These are phyloP conservation scores for Aspergillus diversus DNA, from an alignment of 495 filamentous ascomycete species.

Conservation along the genomic window DNA sequence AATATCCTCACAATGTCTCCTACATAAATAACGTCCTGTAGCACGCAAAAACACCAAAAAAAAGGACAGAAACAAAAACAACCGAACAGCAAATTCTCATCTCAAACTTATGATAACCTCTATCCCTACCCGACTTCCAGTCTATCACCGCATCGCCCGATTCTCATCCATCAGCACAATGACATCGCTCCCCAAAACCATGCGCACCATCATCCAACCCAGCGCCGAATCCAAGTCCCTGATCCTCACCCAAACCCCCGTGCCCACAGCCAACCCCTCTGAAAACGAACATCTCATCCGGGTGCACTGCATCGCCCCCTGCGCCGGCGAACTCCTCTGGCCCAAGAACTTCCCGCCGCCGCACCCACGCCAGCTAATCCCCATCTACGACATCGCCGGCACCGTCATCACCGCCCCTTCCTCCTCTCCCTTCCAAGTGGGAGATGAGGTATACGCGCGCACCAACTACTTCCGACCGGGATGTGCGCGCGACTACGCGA, in stretches of 20 bases:
- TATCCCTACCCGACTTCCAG: neutral
- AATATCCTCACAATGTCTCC: neutral
- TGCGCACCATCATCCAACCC: slow-evolving; percentile 12
- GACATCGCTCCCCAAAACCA: slow-evolving; percentile 4
- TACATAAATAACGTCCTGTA: neutral
- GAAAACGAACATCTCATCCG: slow-evolving; percentile 54
- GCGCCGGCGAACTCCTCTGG: slow-evolving; percentile 60
- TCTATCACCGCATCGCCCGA: neutral
- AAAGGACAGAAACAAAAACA: neutral
- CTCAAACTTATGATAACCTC: neutral
- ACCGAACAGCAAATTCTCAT: neutral
- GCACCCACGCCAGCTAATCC: slow-evolving; percentile 39
- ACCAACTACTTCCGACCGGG: slow-evolving; percentile 44
- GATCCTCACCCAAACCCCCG: slow-evolving; percentile 21
- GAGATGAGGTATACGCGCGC: slow-evolving; percentile 55
- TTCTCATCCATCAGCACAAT: neutral
- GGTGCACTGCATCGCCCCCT: slow-evolving; percentile 52
- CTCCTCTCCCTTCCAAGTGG: slow-evolving; percentile 48
- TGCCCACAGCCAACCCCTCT: slow-evolving; percentile 26
- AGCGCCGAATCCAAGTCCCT: slow-evolving; percentile 14
- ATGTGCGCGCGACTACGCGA: slow-evolving; percentile 47
- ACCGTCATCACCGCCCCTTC: slow-evolving; percentile 45
- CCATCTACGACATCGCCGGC: slow-evolving; percentile 57
- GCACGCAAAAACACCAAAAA: neutral
- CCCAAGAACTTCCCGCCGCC: slow-evolving; percentile 43